Evolutionary conservation across 495 filamentous ascomycete species (phyloP).

Genomic region (Xylaria scruposa): DNA sequence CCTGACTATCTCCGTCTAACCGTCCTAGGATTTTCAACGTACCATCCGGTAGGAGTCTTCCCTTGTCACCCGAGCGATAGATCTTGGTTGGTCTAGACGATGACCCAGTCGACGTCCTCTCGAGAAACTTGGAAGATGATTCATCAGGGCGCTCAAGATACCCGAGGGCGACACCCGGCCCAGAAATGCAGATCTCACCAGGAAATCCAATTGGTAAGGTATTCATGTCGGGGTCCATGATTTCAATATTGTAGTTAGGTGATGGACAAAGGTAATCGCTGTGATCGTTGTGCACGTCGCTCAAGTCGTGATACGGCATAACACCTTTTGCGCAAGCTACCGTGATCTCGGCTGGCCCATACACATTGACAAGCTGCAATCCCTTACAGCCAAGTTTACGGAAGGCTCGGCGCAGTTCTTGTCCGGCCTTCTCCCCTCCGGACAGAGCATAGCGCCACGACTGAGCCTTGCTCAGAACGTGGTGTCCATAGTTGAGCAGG

Average conservation of each 20-base stretch:
- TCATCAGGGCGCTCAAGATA: slow-evolving; percentile 35
- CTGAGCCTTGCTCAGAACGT: background rate
- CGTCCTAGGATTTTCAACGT: slow-evolving; percentile 44
- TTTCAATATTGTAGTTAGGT: slow-evolving; percentile 45
- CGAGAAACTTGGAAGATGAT: slow-evolving; percentile 38
- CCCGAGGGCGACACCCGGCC: slow-evolving; percentile 24
- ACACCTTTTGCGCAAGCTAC: slow-evolving; percentile 7
- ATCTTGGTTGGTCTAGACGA: slow-evolving; percentile 33
- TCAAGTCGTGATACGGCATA: background rate
- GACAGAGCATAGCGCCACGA: slow-evolving; percentile 35
- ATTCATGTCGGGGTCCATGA: slow-evolving; percentile 49
- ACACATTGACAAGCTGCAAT: slow-evolving; percentile 32
- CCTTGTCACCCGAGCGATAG: slow-evolving; percentile 54
- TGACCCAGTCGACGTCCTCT: slow-evolving; percentile 1
- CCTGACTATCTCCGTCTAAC: slow-evolving; percentile 49
- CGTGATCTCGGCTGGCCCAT: slow-evolving; percentile 33
- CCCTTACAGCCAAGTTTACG: background rate
- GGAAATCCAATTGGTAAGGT: slow-evolving; percentile 44
- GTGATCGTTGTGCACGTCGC: too few species aligned
- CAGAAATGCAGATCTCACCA: slow-evolving; percentile 48
- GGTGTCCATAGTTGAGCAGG: slow-evolving; percentile 29
- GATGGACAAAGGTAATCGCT: slow-evolving; percentile 3
- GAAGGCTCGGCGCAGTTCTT: slow-evolving; percentile 18
- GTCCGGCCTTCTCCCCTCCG: slow-evolving; percentile 33
- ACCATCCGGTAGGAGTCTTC: slow-evolving; percentile 44